Base-by-base conservation (phyloP, 345 rosid species). In the Euphorbia tirucalli region DNA sequence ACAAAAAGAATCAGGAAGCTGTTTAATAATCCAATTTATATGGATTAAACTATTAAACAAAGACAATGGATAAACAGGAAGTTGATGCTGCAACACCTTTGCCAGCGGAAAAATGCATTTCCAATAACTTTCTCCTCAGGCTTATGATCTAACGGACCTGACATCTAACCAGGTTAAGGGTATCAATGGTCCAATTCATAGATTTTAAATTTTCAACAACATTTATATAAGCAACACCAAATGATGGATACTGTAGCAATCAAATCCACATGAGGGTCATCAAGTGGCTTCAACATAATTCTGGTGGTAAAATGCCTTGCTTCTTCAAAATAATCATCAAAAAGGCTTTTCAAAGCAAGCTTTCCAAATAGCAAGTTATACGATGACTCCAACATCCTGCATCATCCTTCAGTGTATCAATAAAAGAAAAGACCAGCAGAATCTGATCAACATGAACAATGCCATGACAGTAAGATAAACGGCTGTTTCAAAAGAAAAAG, bases 231-330 rank as follows among this genome's bases (percentile, higher is more conserved):
- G 61, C 41, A 52, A 43, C 27, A 31, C 1, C 21, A 2, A 11
- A 24, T 24, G 2, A 70, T 21, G 90, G 86, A 86, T 93, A 93
- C 98, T 43, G 96, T 88, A 49, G 96, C 97, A 81, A 88, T 81
- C 83, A 93, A 75, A 82, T 93, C 96, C 11, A 93, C 97, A 31
- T 90, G 91, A 71, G 98, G 96, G 43, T 93, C 98, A 76, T 93
- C 97, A 22, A 91, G 74, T 14, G 98, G 98, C 79, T 91, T 93
- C 79, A 93, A 79, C 85, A 93, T 66, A 49, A 93, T 84, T 65
- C 85, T 85, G 18, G 93, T 85, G 61, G 80, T 83, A 62, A 91
- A 91, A 64, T 78, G 88, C 63, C 83, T 73, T 0, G 98, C 87
- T 61, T 87, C 88, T 78, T 93, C 98, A 74, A 90, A 87, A 80